Conservation (phyloP, 352 stramenopile species). For the Plasmopara viticola region DNA sequence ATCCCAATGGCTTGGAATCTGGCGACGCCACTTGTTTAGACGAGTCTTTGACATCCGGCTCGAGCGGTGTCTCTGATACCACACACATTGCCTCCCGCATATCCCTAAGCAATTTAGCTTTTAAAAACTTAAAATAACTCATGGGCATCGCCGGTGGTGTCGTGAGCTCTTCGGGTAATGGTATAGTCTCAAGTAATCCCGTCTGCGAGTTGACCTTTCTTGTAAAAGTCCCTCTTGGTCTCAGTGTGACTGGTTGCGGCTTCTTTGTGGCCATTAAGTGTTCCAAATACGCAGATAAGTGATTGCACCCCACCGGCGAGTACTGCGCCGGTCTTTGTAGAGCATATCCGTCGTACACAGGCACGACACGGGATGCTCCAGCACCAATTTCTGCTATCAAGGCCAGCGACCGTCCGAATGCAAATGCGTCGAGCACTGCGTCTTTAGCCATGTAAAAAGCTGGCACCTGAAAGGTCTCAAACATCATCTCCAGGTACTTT, state of each 20-base stretch:
- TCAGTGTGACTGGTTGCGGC: conserved; percentile 29
- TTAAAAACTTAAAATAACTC: conserved; percentile 74
- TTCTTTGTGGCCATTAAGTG: conserved; percentile 50
- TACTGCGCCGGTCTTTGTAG: conserved; percentile 72
- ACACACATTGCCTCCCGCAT: conserved; percentile 65
- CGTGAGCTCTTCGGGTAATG: conserved; percentile 32
- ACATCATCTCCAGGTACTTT: conserved; percentile 89
- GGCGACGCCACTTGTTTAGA: conserved; percentile 8
- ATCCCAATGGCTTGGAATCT: conserved; percentile 14
- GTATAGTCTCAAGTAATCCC: conserved; percentile 51
- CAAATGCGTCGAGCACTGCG: conserved; percentile 87
- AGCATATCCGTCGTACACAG: conserved; percentile 88
- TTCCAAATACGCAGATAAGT: conserved; percentile 62
- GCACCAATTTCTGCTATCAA: conserved; percentile 87
- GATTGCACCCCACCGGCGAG: conserved; percentile 67
- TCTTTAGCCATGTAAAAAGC: conserved; percentile 89
- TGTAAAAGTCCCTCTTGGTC: conserved; percentile 61
- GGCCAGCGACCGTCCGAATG: conserved; percentile 80
- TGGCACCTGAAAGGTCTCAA: conserved; percentile 87
- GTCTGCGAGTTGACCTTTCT: conserved; percentile 40
- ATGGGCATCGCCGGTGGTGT: conserved; percentile 44
- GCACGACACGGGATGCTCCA: conserved; percentile 77
- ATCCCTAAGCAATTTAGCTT: conserved; percentile 59
- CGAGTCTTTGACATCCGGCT: conserved; percentile 27
- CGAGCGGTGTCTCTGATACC: conserved; percentile 39